Percentiles rank a stretch among this genome's conserved stretches.
phyloP scores from a whole-genome alignment of 371 early-diverging fungal genomes.

The Saksenaea oblongispora region DNA sequence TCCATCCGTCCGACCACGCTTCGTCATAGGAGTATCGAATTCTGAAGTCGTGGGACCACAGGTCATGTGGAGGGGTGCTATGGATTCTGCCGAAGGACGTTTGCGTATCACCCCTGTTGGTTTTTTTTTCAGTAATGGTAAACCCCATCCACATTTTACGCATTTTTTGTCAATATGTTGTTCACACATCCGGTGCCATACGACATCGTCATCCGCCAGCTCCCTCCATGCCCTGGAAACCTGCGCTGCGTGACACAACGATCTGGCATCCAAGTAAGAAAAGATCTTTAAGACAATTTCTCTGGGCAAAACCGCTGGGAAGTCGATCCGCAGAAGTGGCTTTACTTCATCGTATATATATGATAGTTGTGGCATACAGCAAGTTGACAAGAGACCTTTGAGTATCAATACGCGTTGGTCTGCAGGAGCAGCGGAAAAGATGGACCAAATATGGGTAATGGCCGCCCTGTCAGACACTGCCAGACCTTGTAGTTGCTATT shows the following conservation, averaged over 20 bases:
- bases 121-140: slow-evolving; percentile 69
- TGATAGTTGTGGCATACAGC: slow-evolving; percentile 83
- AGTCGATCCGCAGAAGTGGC: slow-evolving; percentile 80
- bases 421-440: slow-evolving; percentile 61
- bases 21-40: background rate
- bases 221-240: slow-evolving; percentile 80
- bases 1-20: slow-evolving; percentile 4
- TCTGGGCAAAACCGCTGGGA: slow-evolving; percentile 70
- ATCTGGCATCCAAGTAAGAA: slow-evolving; percentile 87
- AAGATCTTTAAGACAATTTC: slow-evolving; percentile 83
- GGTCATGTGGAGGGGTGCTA: slow-evolving; percentile 15
- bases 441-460: slow-evolving; percentile 62
- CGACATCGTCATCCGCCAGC: slow-evolving; percentile 84
- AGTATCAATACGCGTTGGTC: slow-evolving; percentile 63
- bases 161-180: slow-evolving; percentile 97
- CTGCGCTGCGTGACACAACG: slow-evolving; percentile 91
- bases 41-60: slow-evolving; percentile 19
- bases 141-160: slow-evolving; percentile 94
- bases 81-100: slow-evolving; percentile 1
- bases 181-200: slow-evolving; percentile 96
- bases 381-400: slow-evolving; percentile 68
- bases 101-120: slow-evolving; percentile 9
- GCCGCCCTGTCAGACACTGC: slow-evolving; percentile 48
- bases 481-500: slow-evolving; percentile 47
- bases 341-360: slow-evolving; percentile 68